These are phyloP conservation scores for Phaeomoniella chlamydospora DNA, from an alignment of 2,329 filamentous ascomycete species.

Conservation along the genomic window DNA sequence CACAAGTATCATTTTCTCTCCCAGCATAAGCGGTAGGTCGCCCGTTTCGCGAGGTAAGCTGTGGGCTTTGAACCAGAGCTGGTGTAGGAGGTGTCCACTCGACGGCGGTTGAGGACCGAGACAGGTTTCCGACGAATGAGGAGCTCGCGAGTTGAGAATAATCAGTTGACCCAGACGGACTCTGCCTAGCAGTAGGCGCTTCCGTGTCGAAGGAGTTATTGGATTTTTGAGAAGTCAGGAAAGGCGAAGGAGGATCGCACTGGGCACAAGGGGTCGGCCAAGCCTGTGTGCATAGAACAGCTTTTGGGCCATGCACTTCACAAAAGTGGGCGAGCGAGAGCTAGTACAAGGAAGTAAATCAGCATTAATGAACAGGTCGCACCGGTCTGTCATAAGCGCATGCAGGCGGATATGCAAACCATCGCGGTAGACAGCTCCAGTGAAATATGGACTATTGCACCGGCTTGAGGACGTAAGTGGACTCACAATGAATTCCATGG, in stretches of 20 bases:
- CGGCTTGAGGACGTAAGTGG: background rate
- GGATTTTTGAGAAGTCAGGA: conserved; percentile 25
- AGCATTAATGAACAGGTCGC: conserved; percentile 2
- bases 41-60: conserved; percentile 22
- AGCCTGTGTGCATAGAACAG: conserved; percentile 46
- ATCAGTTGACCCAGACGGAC: background rate
- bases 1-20: conserved; percentile 37
- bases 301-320: conserved; percentile 47
- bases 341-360: conserved; percentile 18
- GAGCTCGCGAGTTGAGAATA: conserved; percentile 5
- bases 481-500: conserved; percentile 9
- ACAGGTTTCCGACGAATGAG: conserved; percentile 14
- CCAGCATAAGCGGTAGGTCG: conserved; percentile 18
- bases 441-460: background rate
- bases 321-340: conserved; percentile 49
- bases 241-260: conserved; percentile 27
- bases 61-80: conserved; percentile 34
- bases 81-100: conserved; percentile 11
- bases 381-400: background rate
- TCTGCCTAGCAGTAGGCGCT: conserved; percentile 5
- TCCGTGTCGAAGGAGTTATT: conserved; percentile 7
- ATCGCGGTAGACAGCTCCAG: background rate
- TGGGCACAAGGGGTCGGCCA: conserved; percentile 38
- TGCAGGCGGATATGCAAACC: background rate
- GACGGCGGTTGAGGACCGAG: conserved; percentile 11